Percentiles rank a stretch among this genome's conserved stretches.
Conservation (phyloP, 2,329 filamentous ascomycete species). For the Xylaria sp. region DNA sequence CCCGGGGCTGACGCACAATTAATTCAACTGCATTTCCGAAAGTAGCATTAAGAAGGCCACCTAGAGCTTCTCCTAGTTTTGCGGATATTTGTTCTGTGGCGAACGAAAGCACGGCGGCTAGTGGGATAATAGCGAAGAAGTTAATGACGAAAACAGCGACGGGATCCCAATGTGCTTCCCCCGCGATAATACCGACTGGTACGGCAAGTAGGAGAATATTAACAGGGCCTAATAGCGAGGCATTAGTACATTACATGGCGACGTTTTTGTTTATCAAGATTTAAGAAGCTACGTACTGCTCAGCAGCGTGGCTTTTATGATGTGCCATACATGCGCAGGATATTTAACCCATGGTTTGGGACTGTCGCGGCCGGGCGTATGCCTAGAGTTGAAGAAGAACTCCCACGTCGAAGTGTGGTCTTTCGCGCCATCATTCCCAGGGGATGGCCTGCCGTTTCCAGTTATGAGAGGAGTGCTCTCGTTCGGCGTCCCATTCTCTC, state of each 20-base stretch:
- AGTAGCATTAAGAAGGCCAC: conserved; percentile 79
- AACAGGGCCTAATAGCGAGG: conserved; percentile 60
- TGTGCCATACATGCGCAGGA: conserved; percentile 64
- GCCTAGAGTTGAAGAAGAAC: conserved; percentile 62
- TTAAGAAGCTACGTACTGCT: conserved; percentile 62
- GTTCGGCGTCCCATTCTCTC: conserved; percentile 44
- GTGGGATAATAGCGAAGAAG: conserved; percentile 82
- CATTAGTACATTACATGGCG: conserved; percentile 34
- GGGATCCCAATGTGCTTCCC: conserved; percentile 70
- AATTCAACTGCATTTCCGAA: conserved; percentile 85
- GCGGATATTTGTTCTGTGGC: conserved; percentile 81
- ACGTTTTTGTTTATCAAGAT: background rate
- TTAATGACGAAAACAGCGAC: conserved; percentile 79
- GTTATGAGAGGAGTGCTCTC: conserved; percentile 47
- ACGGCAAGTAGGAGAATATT: conserved; percentile 81
- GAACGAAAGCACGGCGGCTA: conserved; percentile 79
- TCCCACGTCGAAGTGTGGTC: conserved; percentile 48
- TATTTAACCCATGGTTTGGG: conserved; percentile 58
- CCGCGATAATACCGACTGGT: conserved; percentile 76
- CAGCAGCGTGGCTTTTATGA: conserved; percentile 66
- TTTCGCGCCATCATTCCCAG: conserved; percentile 41
- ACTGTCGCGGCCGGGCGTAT: conserved; percentile 65
- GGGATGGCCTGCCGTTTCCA: conserved; percentile 24
- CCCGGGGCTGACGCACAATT: conserved; percentile 65
- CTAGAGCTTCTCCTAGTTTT: conserved; percentile 78